Evolutionary conservation across 108 stramenopile species (phyloP).

Genomic region (Bacterosira constricta): DNA sequence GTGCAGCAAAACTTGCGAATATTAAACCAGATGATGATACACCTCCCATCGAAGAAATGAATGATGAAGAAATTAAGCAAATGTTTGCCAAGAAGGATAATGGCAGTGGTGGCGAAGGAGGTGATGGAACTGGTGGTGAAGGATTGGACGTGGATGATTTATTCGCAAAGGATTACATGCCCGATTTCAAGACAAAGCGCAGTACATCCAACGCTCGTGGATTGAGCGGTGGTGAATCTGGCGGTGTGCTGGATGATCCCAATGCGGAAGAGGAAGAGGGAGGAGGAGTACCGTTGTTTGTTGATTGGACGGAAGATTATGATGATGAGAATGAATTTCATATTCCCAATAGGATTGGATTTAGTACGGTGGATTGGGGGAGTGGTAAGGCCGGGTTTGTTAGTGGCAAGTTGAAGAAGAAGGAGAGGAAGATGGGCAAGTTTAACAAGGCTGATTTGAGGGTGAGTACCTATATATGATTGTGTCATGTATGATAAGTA

Average conservation of each 20-base stretch:
- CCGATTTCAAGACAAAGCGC: slow-evolving; percentile 33
- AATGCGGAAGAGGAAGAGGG: slow-evolving; percentile 3
- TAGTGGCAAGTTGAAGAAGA: slow-evolving; percentile 72
- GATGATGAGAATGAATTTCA: slow-evolving; percentile 87
- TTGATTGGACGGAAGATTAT: slow-evolving; percentile 70
- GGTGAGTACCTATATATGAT: too few relatives aligned
- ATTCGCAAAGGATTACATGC: slow-evolving; percentile 14
- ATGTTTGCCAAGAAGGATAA: slow-evolving; percentile 39
- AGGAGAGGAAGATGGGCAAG: slow-evolving; percentile 62
- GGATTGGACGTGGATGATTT: slow-evolving; percentile 5
- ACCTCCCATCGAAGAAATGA: slow-evolving; percentile 30
- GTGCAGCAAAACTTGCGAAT: slow-evolving; percentile 12
- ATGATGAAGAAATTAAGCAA: slow-evolving; percentile 48
- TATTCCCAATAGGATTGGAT: slow-evolving; percentile 86
- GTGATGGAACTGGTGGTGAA: slow-evolving; percentile 4
- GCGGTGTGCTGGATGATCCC: background rate
- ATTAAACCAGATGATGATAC: slow-evolving; percentile 41
- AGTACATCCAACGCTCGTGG: background rate
- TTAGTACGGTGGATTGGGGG: slow-evolving; percentile 74
- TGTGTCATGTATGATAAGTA: too few relatives aligned
- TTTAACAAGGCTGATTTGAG: slow-evolving; percentile 74
- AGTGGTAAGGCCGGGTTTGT: slow-evolving; percentile 66
- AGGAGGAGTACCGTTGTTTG: slow-evolving; percentile 33
- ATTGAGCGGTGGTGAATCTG: background rate
- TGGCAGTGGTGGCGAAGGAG: slow-evolving; percentile 6